These are phyloP conservation scores for Secale cereale DNA, from an alignment of 176 grass and related monocot genomes.

Conservation along the genomic window DNA sequence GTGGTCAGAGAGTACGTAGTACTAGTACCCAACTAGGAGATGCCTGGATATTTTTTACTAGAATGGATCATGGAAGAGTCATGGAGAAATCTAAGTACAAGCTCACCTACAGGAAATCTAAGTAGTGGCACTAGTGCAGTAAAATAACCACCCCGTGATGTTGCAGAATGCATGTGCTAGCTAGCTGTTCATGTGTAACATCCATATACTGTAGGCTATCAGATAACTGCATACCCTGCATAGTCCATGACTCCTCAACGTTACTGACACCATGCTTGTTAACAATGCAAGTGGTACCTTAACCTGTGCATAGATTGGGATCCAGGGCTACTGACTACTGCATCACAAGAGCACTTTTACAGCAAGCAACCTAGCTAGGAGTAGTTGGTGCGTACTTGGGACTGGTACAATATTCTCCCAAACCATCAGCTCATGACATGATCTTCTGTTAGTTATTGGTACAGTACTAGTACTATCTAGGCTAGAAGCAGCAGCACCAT, in stretches of 20 bases:
- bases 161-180: slow-evolving; percentile 11
- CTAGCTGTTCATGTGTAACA: slow-evolving; percentile 39
- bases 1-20: neutral
- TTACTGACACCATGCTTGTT: slow-evolving; percentile 4
- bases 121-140: slow-evolving; percentile 13
- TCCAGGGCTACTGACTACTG: slow-evolving; percentile 4
- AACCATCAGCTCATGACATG: slow-evolving; percentile 11
- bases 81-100: slow-evolving; percentile 24
- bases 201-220: neutral
- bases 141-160: slow-evolving; percentile 26
- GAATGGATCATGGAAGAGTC: slow-evolving; percentile 22
- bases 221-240: neutral
- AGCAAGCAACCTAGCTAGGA: slow-evolving; percentile 25
- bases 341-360: slow-evolving; percentile 18
- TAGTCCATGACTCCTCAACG: neutral
- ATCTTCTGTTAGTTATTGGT: slow-evolving; percentile 4
- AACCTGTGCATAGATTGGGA: slow-evolving; percentile 23
- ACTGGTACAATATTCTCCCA: slow-evolving; percentile 6
- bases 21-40: slow-evolving; percentile 4
- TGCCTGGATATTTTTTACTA: slow-evolving; percentile 4
- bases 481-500: neutral
- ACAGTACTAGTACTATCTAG: neutral
- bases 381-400: slow-evolving; percentile 10
- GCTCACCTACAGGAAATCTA: neutral
- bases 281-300: slow-evolving; percentile 23